A percentile compares a stretch with the other conserved stretches of the same genome.
Conservation (phyloP, 768 basidiomycete species). For the Lactarius evosmus region DNA sequence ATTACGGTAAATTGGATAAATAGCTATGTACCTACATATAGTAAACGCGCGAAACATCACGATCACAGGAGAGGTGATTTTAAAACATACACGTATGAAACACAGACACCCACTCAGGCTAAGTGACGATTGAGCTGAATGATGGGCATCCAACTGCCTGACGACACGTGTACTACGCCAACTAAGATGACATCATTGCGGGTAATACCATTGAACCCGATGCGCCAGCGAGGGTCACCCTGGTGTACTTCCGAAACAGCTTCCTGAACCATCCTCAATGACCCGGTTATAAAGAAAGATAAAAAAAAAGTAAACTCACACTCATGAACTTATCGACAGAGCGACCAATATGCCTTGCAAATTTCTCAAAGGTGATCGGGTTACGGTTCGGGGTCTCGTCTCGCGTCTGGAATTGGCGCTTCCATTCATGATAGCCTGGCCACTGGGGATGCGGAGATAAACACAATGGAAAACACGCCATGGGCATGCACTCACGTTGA, state of each 20-base stretch:
- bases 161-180: constrained; percentile 27
- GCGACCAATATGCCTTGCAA: constrained; percentile 27
- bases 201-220: constrained; percentile 22
- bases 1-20: neutral
- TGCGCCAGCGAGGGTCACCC: constrained; percentile 24
- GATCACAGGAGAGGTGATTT: neutral
- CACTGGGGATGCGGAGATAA: constrained; percentile 16
- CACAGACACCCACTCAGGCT: neutral
- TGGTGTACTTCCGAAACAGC: constrained; percentile 18
- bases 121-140: constrained; percentile 27
- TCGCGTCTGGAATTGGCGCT: constrained; percentile 29
- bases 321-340: constrained; percentile 25
- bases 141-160: constrained; percentile 30
- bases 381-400: constrained; percentile 25
- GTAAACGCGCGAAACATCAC: neutral
- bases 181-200: constrained; percentile 23
- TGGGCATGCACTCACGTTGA: constrained; percentile 15
- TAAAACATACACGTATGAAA: constrained; percentile 4
- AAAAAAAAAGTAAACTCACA: constrained; percentile 6
- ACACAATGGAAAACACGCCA: neutral
- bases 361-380: constrained; percentile 25
- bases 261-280: constrained; percentile 7
- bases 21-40: neutral
- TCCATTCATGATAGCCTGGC: constrained; percentile 27
- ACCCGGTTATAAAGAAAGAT: neutral